Percentiles rank a stretch among this genome's conserved stretches.
Evolutionary conservation across 768 basidiomycete species (phyloP).

Genomic region (Basidioascus undulatus): DNA sequence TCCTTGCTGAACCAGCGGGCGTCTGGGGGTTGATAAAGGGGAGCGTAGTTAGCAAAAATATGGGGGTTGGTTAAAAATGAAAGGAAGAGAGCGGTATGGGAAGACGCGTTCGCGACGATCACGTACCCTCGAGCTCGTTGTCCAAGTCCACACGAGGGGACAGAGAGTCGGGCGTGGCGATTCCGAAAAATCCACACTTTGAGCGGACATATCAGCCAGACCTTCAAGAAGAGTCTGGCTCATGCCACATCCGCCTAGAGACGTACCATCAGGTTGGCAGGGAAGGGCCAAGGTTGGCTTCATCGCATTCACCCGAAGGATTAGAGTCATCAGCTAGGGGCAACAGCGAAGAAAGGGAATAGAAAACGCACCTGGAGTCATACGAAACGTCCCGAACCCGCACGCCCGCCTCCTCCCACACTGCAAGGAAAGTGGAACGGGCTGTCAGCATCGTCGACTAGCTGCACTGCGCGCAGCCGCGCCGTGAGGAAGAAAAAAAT

Average conservation of each 20-base stretch:
- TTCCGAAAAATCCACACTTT: no score
- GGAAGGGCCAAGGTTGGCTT: conserved; percentile 42
- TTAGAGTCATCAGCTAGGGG: conserved; percentile 4
- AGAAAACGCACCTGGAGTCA: conserved; percentile 17
- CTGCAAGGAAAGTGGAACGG: no score
- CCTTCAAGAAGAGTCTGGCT: no score
- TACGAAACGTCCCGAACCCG: no score
- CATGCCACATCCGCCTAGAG: no score
- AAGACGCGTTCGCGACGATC: background rate
- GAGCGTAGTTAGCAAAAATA: no score
- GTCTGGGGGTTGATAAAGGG: conserved; percentile 26
- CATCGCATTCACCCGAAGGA: background rate
- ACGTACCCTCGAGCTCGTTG: conserved; percentile 73
- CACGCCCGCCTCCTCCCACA: no score
- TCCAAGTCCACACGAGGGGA: conserved; percentile 72
- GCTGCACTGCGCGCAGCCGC: no score
- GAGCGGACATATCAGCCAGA: conserved; percentile 30
- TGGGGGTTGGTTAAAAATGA: background rate
- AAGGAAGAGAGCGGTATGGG: conserved; percentile 1
- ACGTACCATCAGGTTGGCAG: conserved; percentile 72
- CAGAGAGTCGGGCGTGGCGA: no score
- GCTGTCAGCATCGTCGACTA: no score
- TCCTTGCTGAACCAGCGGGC: conserved; percentile 68
- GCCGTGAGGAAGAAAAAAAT: no score
- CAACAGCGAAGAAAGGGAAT: background rate